These are phyloP conservation scores for Solanum megistacrolobum DNA, from an alignment of 257 asterid species.

Conservation along the genomic window DNA sequence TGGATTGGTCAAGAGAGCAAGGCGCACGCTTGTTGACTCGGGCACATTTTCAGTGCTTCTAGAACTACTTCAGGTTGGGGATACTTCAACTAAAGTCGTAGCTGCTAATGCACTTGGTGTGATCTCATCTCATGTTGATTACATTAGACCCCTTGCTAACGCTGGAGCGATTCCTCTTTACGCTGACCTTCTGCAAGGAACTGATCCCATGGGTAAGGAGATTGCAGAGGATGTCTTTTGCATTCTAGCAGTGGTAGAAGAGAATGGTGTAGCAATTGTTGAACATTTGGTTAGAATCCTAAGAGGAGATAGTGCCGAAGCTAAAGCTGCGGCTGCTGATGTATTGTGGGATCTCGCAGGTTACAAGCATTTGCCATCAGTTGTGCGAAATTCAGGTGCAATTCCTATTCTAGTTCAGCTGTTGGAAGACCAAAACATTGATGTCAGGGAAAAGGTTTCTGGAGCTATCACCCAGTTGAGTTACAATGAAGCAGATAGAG, in stretches of 20 bases:
- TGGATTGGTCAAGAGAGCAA: slow-evolving; percentile 39
- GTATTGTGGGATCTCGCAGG: slow-evolving; percentile 39
- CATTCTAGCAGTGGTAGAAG: slow-evolving; percentile 39
- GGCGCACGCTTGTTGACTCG: slow-evolving; percentile 22
- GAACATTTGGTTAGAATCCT: slow-evolving; percentile 40
- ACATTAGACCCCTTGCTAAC: slow-evolving; percentile 33
- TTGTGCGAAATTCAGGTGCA: slow-evolving; percentile 29
- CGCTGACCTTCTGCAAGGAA: slow-evolving; percentile 32
- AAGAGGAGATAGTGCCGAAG: slow-evolving; percentile 20
- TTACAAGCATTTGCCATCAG: slow-evolving; percentile 23
- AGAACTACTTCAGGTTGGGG: slow-evolving; percentile 34
- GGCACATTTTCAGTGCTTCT: slow-evolving; percentile 36
- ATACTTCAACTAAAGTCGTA: slow-evolving; percentile 23
- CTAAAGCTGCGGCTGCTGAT: slow-evolving; percentile 53
- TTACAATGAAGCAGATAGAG: slow-evolving; percentile 20
- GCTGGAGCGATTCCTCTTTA: slow-evolving; percentile 39
- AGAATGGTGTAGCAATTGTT: slow-evolving; percentile 29
- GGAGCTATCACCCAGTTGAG: slow-evolving; percentile 55
- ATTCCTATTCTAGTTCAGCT: slow-evolving; percentile 35
- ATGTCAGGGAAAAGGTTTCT: slow-evolving; percentile 39
- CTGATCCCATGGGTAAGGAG: slow-evolving; percentile 33
- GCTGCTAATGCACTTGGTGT: slow-evolving; percentile 62
- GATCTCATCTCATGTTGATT: slow-evolving; percentile 38
- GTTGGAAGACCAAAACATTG: slow-evolving; percentile 15
- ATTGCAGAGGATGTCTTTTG: slow-evolving; percentile 55